Evolutionary conservation across 352 stramenopile genomes (phyloP), one percentile per base, ranked within the genome.

Genomic region (Globisporangium polare): DNA sequence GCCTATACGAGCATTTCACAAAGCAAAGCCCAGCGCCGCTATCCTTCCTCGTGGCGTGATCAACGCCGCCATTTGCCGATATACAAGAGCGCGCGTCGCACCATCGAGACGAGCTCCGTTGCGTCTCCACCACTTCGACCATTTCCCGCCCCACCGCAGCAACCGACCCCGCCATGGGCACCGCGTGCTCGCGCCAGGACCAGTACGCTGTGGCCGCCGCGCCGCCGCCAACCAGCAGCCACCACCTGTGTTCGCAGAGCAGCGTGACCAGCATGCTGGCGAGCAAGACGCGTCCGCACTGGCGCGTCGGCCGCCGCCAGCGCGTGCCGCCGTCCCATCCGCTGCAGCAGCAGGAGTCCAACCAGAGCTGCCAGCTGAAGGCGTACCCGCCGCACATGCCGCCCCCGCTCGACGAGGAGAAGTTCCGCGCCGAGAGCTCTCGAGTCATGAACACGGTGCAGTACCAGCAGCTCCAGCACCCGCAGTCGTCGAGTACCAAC

Each of bases 151-250:
- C 29, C 54, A 15, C 35, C 49, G 41, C 12, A 18, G 35, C 24
- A 33, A 20, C 12, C 50, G n/a, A 45, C 13, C 46, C 26, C 26
- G 80, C 13, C 18, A 83, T 83, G 74, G 74, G 75, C 46, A 71
- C 60, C 29, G 62, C 66, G 26, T 78, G 71, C 68, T 81, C 75
- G 24, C 73, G 65, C n/a, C 62, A 78, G 27, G 57, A 76, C 53
- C 69, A 61, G 49, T 49, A 57, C 47, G 60, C 61, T 22, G 45
- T 62, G 33, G 42, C 60, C 20, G 45, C 54, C 20, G 56, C 49
- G 50, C 45, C 54, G 7, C 47, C 47, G 6, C 33, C 24, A 20
- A 53, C 24, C 26, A 26, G 17, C 10, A 49, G 46, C 33, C 42
- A 50, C 62, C n/a, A 37, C 18, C 24, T 50, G 18, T n/a, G 29